These are phyloP conservation scores for Escovopsis sp. DNA, from an alignment of 2,329 filamentous ascomycete species.

Conservation along the genomic window DNA sequence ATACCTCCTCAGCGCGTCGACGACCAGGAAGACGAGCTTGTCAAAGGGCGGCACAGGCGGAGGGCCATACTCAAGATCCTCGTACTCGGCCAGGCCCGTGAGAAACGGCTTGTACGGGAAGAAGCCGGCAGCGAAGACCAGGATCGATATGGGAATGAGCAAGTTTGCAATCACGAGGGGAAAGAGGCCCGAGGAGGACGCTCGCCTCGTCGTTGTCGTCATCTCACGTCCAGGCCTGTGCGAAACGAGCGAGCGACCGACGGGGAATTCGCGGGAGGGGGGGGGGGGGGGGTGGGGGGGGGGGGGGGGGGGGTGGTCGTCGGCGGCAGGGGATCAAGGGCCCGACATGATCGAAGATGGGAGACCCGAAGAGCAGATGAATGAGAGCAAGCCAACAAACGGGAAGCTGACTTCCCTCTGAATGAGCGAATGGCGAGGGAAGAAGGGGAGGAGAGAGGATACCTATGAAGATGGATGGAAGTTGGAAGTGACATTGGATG, in stretches of 20 bases:
- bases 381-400: no score
- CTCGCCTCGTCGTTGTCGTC: conserved; percentile 12
- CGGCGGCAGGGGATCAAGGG: background rate
- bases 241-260: background rate
- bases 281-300: no score
- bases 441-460: no score
- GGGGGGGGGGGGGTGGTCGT: conserved; percentile 1
- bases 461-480: no score
- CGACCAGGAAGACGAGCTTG: conserved; percentile 90
- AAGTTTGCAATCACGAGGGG: conserved; percentile 55
- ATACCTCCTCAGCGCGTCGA: conserved; percentile 83
- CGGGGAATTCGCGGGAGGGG: no score
- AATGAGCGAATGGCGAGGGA: no score
- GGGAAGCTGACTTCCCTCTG: no score
- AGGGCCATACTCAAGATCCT: conserved; percentile 35
- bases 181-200: conserved; percentile 16
- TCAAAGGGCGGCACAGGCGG: conserved; percentile 62
- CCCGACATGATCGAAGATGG: no score
- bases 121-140: conserved; percentile 77
- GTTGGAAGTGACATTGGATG: no score
- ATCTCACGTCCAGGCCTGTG: background rate
- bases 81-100: conserved; percentile 62
- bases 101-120: conserved; percentile 96
- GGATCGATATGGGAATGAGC: conserved; percentile 57
- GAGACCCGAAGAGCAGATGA: no score